Base-by-base conservation (phyloP, 805 yeast genomes). In the Lipomyces sp. region DNA sequence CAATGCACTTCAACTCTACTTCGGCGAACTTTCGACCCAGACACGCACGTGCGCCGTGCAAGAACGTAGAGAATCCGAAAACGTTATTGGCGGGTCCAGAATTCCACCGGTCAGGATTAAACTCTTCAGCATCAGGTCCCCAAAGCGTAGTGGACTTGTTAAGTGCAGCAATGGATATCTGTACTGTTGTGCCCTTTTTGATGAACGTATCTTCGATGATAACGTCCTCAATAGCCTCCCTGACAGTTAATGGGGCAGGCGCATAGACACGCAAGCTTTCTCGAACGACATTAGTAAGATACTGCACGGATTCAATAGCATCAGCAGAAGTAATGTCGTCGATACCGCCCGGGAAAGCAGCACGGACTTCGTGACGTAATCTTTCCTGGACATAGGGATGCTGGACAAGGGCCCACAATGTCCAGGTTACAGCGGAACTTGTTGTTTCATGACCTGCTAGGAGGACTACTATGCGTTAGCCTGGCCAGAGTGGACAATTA, bases 381-480 rank as follows among this genome's bases (percentile, higher is more conserved):
- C 59, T 54, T 8, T 59, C 60, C 37, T 67, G 71, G n/a, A 64
- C 34, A 24, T 64, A 57, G 3, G 39, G 71, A 56, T 63, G 11
- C 48, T 51, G 39, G 18, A 64, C 64, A 15, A 67, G 60, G 30
- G 37, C 33, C n/a, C 33, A 53, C 8, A 62, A 50, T 29, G 64
- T 57, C 62, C 65, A 64, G 8, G 71, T 15, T 8, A 53, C 29
- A 4, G 66, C 61, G 29, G 64, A 51, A 15, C 64, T 61, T 10
- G 71, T 67, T 30, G 69, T 67, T 42, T 67, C 71, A 37, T 67
- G 71, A 34, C 71, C 71, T 6, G 69, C 71, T 6, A 65, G 61
- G 5, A 67, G 59, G 55, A 67, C 63, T 64, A 34, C 4, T 45
- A 1, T 39, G 45, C 45, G 11, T 6, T 39, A 35, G 39, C 39